Evolutionary conservation across 805 yeast genomes (phyloP).

Genomic region (Pichia eremophila): DNA sequence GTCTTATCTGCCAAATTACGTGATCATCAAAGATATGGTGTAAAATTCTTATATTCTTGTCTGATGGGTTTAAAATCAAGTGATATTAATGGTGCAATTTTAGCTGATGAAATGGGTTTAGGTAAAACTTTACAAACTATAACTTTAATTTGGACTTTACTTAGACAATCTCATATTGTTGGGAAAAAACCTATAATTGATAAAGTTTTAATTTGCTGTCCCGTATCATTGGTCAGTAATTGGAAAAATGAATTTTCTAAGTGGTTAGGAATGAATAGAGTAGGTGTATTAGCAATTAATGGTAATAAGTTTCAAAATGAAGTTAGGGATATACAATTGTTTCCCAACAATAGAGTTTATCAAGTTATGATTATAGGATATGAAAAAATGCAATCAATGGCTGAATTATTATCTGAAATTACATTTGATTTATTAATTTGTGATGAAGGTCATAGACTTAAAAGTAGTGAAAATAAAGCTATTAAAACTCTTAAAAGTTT

Average conservation of each 20-base stretch:
- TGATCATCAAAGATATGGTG: slow-evolving; percentile 83
- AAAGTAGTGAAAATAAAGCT: slow-evolving; percentile 63
- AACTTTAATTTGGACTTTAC: slow-evolving; percentile 71
- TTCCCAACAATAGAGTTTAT: slow-evolving; percentile 60
- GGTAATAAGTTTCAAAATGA: slow-evolving; percentile 44
- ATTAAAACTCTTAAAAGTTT: slow-evolving; percentile 52
- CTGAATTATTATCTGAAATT: slow-evolving; percentile 37
- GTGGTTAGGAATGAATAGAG: slow-evolving; percentile 64
- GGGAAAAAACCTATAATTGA: slow-evolving; percentile 28
- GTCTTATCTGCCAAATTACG: slow-evolving; percentile 44
- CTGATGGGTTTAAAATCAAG: slow-evolving; percentile 56
- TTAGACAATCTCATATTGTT: slow-evolving; percentile 50
- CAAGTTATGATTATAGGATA: slow-evolving; percentile 83
- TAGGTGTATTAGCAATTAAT: slow-evolving; percentile 58
- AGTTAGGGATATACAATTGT: slow-evolving; percentile 45
- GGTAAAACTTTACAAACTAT: slow-evolving; percentile 88
- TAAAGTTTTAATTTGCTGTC: slow-evolving; percentile 76
- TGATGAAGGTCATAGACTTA: slow-evolving; percentile 93
- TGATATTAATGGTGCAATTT: slow-evolving; percentile 57
- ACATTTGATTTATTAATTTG: slow-evolving; percentile 67
- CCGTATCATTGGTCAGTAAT: slow-evolving; percentile 78
- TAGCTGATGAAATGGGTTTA: slow-evolving; percentile 97
- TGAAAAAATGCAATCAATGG: slow-evolving; percentile 59
- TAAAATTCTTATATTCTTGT: slow-evolving; percentile 71
- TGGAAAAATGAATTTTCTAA: slow-evolving; percentile 86